Percentiles rank a stretch among this genome's conserved stretches.
These are phyloP conservation scores for Rhodotorula sp. DNA, from an alignment of 1,284 basidiomycete genomes.

Conservation along the genomic window DNA sequence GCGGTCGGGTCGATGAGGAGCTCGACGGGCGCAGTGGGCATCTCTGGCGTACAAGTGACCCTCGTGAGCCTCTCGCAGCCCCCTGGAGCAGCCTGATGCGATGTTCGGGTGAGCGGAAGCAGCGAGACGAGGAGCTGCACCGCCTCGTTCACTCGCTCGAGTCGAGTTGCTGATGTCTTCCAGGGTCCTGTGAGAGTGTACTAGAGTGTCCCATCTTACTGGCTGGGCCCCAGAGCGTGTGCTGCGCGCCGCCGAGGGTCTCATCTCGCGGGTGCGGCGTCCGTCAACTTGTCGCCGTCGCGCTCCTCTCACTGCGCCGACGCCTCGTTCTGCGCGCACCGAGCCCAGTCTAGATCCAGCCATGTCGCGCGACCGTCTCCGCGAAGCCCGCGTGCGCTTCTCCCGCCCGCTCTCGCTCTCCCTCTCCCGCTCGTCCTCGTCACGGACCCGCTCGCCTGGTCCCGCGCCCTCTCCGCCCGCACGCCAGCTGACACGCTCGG, in stretches of 20 bases:
- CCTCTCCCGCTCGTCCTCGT: neutral
- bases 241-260: too few relatives aligned
- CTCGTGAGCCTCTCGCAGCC: too few relatives aligned
- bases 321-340: neutral
- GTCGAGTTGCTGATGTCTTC: too few relatives aligned
- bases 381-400: conserved; percentile 37
- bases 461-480: neutral
- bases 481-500: neutral
- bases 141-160: too few relatives aligned
- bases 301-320: neutral
- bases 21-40: conserved; percentile 13
- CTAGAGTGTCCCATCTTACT: too few relatives aligned
- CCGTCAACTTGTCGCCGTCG: neutral
- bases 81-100: too few relatives aligned
- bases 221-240: too few relatives aligned
- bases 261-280: too few relatives aligned
- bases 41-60: neutral
- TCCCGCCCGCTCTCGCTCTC: too few relatives aligned
- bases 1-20: conserved; percentile 32
- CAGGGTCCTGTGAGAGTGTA: too few relatives aligned
- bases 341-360: neutral
- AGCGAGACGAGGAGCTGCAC: too few relatives aligned
- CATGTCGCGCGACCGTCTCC: conserved; percentile 37
- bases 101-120: too few relatives aligned
- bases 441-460: neutral